These are phyloP conservation scores for Euphorbia celastroides DNA, from an alignment of 441 rosid species.

Conservation along the genomic window DNA sequence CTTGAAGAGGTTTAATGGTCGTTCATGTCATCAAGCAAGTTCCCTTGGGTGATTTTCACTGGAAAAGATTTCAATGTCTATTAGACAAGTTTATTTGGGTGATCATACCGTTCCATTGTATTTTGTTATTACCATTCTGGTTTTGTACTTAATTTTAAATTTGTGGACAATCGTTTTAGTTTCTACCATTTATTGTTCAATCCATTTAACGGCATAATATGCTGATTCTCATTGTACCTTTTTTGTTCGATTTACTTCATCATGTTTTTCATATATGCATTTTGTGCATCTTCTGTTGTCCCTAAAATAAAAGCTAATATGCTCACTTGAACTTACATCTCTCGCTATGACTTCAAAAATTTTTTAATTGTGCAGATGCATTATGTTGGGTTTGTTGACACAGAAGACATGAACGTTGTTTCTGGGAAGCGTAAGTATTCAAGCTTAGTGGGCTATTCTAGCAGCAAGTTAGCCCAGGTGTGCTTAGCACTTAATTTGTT, in stretches of 20 bases:
- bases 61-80: background rate
- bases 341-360: slow-evolving; percentile 11
- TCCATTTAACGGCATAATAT: background rate
- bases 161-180: background rate
- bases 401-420: slow-evolving; percentile 86
- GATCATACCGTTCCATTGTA: background rate
- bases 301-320: too few species aligned
- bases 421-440: slow-evolving; percentile 83
- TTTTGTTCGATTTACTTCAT: background rate
- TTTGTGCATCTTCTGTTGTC: too few species aligned
- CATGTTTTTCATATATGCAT: too few species aligned
- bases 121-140: background rate
- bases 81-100: background rate
- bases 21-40: background rate
- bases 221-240: background rate
- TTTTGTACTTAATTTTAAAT: too few species aligned
- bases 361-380: slow-evolving; percentile 43
- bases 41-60: background rate
- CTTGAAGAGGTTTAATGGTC: background rate
- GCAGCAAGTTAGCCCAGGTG: slow-evolving; percentile 99
- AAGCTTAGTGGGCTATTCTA: slow-evolving; percentile 67
- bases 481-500: slow-evolving; percentile 13
- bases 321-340: too few species aligned
- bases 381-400: slow-evolving; percentile 75
- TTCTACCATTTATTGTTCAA: background rate